A percentile compares a stretch with the other conserved stretches of the same genome.
phyloP scores from a whole-genome alignment of 2,329 filamentous ascomycete genomes.

The Fusarium azukiicola region DNA sequence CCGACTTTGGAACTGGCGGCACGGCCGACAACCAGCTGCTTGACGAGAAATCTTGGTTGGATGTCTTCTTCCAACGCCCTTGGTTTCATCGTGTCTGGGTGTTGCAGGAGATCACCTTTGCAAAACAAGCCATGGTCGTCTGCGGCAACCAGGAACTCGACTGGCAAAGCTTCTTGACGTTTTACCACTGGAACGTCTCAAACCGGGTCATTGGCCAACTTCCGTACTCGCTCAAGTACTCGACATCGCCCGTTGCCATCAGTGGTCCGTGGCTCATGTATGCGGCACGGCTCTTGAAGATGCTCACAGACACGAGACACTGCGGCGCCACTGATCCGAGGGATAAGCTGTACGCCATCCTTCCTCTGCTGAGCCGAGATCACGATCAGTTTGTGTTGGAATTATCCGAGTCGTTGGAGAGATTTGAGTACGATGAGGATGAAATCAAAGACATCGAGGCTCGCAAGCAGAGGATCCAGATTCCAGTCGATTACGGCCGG shows the following conservation, averaged over 20 bases:
- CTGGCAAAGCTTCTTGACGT: background rate
- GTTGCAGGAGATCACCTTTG: conserved; percentile 3
- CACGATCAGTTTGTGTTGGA: background rate
- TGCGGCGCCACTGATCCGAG: conserved; percentile 12
- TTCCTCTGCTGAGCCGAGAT: conserved; percentile 2
- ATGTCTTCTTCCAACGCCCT: background rate
- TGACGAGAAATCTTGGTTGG: background rate
- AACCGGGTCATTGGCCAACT: background rate
- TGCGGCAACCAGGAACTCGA: background rate
- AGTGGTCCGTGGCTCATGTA: background rate
- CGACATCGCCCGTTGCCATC: background rate
- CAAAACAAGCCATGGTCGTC: conserved; percentile 3
- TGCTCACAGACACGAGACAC: conserved; percentile 15
- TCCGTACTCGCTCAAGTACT: conserved; percentile 1
- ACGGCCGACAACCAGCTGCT: background rate
- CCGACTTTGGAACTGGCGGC: background rate
- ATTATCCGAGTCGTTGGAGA: background rate
- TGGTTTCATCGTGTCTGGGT: conserved; percentile 13
- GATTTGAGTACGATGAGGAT: background rate
- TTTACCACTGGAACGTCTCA: background rate
- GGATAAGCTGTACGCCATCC: conserved; percentile 17
- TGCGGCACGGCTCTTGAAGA: background rate
- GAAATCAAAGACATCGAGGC: background rate
- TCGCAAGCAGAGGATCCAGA: background rate
- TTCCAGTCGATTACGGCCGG: background rate